Base-by-base conservation (phyloP, 106 monocot genomes). In the Posidonia australis region DNA sequence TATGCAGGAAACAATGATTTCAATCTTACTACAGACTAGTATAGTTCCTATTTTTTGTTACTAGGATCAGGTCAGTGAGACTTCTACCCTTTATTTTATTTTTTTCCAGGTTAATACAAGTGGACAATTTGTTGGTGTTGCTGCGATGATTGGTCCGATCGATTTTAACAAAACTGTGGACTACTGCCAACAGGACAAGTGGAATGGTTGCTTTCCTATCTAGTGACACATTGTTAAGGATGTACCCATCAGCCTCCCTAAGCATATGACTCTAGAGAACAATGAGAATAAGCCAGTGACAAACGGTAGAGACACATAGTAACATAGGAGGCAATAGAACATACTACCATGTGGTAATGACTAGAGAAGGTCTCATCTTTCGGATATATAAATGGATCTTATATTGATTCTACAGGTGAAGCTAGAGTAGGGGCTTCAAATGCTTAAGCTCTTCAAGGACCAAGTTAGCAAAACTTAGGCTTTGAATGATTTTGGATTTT, bases 261-360 rank as follows among this genome's bases (percentile, higher is more conserved):
- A 82, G 66, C 87, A 87, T 70, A 87, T 92, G 1, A 84, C 70
- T 9, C 54, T 92, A 22, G 87, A 92, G 68, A 92, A 86, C 80
- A 92, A 92, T 72, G 92, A 92, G n/a, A 92, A 92, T 75, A 92
- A 87, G 43, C 92, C 92, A 5, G 87, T 92, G 58, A 92, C 92
- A 12, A 87, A 92, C 64, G 82, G 92, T 58, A 82, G 92, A 58
- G 92, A 92, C 51, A 87, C 92, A 36, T 87, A 92, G 56, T n/a
- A 84, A 92, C 79, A 87, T 92, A 44, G 17, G 14, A 10, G 11
- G 30, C 10, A 16, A 63, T 20, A 6, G 16, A 61, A 29, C 13
- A 36, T 1, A 32, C 46, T 17, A 27, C 44, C 23, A 26, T 13
- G 18, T 44, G 7, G 10, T 19, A 5, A 51, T 51, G 36, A 5